Base-by-base conservation (phyloP, 306 rosid genomes). In the Malus asiatica region DNA sequence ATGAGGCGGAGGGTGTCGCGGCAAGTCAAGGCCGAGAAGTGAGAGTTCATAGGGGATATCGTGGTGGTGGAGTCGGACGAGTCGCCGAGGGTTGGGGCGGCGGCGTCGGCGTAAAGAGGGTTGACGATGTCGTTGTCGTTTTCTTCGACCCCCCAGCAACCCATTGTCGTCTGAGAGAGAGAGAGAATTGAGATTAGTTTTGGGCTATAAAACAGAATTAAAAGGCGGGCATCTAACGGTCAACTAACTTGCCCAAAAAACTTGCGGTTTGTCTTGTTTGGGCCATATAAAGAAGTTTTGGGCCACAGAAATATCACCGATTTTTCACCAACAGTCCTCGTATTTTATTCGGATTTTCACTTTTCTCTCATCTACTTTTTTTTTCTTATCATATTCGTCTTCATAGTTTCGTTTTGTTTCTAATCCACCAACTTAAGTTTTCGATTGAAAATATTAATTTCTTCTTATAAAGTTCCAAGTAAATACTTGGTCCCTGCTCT, bases 1-100 rank as follows among this genome's bases (percentile, higher is more conserved):
- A 95, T 92, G 75, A 86, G 64, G 33, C 90, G 96, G 75, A 95
- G 97, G 64, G 76, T 87, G 83, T 95, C 99, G 73, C 87, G 76
- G 90, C 93, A 88, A 8, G 90, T 58, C 32, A 95, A 88, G 22
- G 89, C 97, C 7, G 89, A 62, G 88, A 86, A 87, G 87, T 88
- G 86, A 35, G 97, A 92, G 73, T 92, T 88, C 96, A 92, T 84
- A 11, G 91, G 91, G 1, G 88, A 88, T 32, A 88, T 78, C 6
- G 88, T 77, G 13, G 80, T 78, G 10, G 88, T 76, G 6, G 80
- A 6, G 12, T 66, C 3, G 57, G 85, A 62, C 29, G 65, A 14
- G 55, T 20, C 11, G 70, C n/a, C 11, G 13, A 51, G 25, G 82
- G 12, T 48, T 61, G 27, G 65, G 78, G 46, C 38, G 8, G 91